phyloP scores from a whole-genome alignment of 1,139 yeast genomes.

The Lodderomyces theae region DNA sequence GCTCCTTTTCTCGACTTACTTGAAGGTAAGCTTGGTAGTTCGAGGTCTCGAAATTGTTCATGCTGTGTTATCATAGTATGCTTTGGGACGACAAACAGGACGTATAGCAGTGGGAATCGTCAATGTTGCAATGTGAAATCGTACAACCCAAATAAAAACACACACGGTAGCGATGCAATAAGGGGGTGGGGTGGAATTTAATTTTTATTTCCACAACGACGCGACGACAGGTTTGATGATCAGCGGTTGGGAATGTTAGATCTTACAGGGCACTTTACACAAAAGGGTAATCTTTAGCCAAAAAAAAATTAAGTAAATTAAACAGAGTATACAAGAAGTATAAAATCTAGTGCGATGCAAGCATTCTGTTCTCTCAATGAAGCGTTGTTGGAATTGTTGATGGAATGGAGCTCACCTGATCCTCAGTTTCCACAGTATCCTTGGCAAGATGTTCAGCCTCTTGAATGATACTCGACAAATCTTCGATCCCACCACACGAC shows the following conservation, averaged over 20 bases:
- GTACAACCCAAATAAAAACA: no score
- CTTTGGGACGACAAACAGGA: no score
- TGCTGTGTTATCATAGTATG: not conserved
- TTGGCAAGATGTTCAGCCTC: constrained; percentile 31
- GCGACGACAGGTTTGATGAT: no score
- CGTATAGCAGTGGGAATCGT: no score
- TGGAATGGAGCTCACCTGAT: constrained; percentile 18
- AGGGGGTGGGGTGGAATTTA: no score
- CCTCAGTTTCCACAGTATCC: constrained; percentile 17
- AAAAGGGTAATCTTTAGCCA: no score
- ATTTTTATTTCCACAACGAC: no score
- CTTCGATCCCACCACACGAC: constrained; percentile 39
- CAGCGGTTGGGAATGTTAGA: no score
- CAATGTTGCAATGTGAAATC: no score
- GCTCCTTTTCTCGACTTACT: not conserved
- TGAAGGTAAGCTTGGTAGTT: constrained; percentile 21
- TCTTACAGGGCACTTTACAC: not conserved
- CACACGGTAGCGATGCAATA: no score
- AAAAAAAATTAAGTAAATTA: not conserved
- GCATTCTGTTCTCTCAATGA: no score
- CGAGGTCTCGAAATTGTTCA: not conserved
- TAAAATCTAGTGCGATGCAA: not conserved
- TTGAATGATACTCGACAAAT: constrained; percentile 30
- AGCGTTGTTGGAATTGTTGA: constrained; percentile 21
- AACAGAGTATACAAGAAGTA: constrained; percentile 1